These are phyloP conservation scores for Coelomomyces lativittatus DNA, from an alignment of 371 early-diverging fungal genomes.

Conservation along the genomic window DNA sequence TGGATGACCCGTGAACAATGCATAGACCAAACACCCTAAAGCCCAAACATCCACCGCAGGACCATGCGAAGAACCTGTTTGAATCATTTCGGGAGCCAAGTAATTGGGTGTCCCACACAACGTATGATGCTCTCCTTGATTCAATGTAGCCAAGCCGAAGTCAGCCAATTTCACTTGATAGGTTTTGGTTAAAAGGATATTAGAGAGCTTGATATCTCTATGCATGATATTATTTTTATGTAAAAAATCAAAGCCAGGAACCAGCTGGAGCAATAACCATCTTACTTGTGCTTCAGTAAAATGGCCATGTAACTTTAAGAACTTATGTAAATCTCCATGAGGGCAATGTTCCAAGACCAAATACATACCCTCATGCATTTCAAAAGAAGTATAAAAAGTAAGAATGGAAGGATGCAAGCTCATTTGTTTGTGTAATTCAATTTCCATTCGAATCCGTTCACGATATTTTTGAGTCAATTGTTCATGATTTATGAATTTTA, in stretches of 20 bases:
- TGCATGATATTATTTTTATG: constrained; percentile 44
- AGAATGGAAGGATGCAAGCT: constrained; percentile 25
- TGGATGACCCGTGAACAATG: constrained; percentile 43
- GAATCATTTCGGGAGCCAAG: constrained; percentile 48
- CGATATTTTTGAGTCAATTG: no score
- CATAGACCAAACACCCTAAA: constrained; percentile 38
- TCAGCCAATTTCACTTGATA: constrained; percentile 52
- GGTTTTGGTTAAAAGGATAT: constrained; percentile 38
- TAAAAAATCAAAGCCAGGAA: constrained; percentile 33
- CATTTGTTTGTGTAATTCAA: constrained; percentile 41
- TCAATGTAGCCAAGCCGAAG: constrained; percentile 46
- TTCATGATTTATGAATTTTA: no score
- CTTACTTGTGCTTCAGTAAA: constrained; percentile 30
- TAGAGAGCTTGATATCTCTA: constrained; percentile 53
- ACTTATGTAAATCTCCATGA: constrained; percentile 46
- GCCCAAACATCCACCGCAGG: constrained; percentile 46
- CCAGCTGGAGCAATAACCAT: constrained; percentile 23
- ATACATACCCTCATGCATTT: constrained; percentile 47
- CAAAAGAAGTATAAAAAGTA: constrained; percentile 36
- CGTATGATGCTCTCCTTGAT: constrained; percentile 26
- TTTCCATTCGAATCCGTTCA: constrained; percentile 37
- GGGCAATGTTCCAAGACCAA: constrained; percentile 54
- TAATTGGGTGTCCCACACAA: constrained; percentile 65
- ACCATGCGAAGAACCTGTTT: constrained; percentile 18
- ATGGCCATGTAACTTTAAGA: constrained; percentile 16